These are phyloP conservation scores for Nyssa sinensis DNA, from an alignment of 148 eudicot genomes.

Conservation along the genomic window DNA sequence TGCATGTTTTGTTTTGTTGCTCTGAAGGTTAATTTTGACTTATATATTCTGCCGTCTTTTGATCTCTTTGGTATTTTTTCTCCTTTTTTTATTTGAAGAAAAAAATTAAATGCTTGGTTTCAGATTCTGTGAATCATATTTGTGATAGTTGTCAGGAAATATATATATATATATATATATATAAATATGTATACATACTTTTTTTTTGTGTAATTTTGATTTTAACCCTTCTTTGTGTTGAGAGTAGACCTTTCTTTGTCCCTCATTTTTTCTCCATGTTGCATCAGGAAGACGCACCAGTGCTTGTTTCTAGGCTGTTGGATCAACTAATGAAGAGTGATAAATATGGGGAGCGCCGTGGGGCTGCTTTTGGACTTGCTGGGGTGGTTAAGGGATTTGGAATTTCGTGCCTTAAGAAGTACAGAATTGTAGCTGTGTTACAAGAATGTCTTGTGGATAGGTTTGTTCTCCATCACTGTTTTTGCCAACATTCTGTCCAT, in stretches of 20 bases:
- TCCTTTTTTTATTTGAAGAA: not conserved
- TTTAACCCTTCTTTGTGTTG: not conserved
- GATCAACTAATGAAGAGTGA: constrained; percentile 95
- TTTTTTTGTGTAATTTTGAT: not conserved
- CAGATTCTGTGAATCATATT: too few relatives aligned
- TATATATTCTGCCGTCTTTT: not conserved
- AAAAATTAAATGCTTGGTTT: not conserved
- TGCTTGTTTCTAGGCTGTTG: constrained; percentile 75
- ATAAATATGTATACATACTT: too few relatives aligned
- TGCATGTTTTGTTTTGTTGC: not conserved
- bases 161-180: too few relatives aligned
- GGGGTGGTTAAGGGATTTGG: constrained; percentile 87
- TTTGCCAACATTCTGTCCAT: not conserved
- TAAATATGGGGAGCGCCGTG: constrained; percentile 97
- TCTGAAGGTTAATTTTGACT: not conserved
- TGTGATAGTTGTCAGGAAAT: too few relatives aligned
- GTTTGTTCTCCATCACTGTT: constrained; percentile 30
- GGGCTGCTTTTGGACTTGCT: constrained; percentile 98
- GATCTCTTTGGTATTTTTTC: not conserved
- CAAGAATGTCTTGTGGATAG: constrained; percentile 79
- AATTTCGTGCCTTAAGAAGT: constrained; percentile 79
- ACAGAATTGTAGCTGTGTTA: constrained; percentile 56
- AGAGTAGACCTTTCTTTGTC: not conserved
- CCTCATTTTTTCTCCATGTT: constrained; percentile 13
- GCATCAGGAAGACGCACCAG: constrained; percentile 75